Evolutionary conservation across 1,284 basidiomycete species (phyloP).

Genomic region (Sporisorium iseilematis-ciliati): DNA sequence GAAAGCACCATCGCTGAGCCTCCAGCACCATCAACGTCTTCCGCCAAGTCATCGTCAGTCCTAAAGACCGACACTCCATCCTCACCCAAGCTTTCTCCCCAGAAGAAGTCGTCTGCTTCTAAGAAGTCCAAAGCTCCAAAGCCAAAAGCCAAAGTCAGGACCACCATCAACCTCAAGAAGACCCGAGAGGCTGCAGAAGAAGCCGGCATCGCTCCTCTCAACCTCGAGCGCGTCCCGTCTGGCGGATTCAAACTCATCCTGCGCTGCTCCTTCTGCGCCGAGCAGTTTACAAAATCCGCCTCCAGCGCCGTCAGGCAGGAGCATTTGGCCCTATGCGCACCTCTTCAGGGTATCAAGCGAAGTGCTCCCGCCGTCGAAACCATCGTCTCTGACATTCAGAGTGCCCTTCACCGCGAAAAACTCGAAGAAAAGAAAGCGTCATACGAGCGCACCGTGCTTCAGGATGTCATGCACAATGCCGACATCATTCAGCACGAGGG

Average conservation of each 20-base stretch:
- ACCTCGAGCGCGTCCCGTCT: conserved; percentile 14
- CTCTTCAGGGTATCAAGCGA: conserved; percentile 15
- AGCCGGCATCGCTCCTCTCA: conserved; percentile 14
- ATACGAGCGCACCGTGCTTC: conserved; percentile 30
- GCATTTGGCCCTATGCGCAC: conserved; percentile 32
- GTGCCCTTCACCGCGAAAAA: conserved; percentile 11
- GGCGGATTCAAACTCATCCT: conserved; percentile 25
- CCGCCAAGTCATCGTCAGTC: not conserved
- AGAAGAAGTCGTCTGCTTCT: not conserved
- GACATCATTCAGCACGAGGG: conserved; percentile 37
- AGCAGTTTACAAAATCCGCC: conserved; percentile 30
- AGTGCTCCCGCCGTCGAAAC: conserved; percentile 12
- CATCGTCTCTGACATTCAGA: conserved; percentile 19
- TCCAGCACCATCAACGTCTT: conserved; percentile 2
- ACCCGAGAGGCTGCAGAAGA: conserved; percentile 21
- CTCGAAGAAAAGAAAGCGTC: conserved; percentile 8
- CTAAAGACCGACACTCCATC: not conserved
- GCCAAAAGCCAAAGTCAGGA: not conserved
- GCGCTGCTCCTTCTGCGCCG: conserved; percentile 42
- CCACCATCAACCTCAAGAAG: conserved; percentile 19
- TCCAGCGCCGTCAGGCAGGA: conserved; percentile 25
- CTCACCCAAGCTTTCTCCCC: not conserved
- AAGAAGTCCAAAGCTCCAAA: conserved; percentile 20
- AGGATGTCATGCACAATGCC: conserved; percentile 35
- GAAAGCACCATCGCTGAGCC: not conserved